A percentile compares a stretch with the other conserved stretches of the same genome.
Conservation (phyloP, 2,329 filamentous ascomycete species). For the Sclerotinia subarctica region DNA sequence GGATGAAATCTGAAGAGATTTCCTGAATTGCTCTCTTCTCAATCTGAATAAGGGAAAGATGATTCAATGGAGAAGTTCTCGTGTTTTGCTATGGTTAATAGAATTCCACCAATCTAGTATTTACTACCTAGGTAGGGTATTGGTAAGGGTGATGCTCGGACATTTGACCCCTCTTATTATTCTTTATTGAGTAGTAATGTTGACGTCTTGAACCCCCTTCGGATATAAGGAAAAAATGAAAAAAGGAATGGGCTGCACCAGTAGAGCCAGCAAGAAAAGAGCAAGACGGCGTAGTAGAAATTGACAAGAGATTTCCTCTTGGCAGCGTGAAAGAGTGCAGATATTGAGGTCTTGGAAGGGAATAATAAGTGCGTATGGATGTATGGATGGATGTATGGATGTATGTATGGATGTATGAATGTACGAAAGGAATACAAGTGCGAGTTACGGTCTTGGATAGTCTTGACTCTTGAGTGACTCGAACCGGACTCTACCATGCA, state of each 20-base stretch:
- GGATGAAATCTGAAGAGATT: not conserved
- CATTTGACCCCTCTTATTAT: slow-evolving; percentile 19
- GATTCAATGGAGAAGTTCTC: slow-evolving; percentile 5
- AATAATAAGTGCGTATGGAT: not conserved
- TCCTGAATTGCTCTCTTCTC: not conserved
- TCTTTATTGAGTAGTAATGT: not conserved
- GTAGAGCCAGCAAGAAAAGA: not conserved
- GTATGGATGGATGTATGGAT: not conserved
- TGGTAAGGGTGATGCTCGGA: not conserved
- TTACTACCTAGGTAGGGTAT: slow-evolving; percentile 6
- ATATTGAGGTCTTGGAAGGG: slow-evolving; percentile 9
- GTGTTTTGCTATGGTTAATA: not conserved
- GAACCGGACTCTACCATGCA: not conserved
- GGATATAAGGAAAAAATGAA: not conserved
- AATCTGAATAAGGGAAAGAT: not conserved
- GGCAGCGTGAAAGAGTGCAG: slow-evolving; percentile 10
- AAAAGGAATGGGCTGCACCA: not conserved
- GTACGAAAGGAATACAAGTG: not conserved
- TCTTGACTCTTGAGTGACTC: not conserved
- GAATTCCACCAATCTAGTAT: not conserved
- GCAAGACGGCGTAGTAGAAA: not conserved
- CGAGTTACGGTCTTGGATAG: not conserved
- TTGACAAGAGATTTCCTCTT: slow-evolving; percentile 13
- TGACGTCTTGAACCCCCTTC: slow-evolving; percentile 6
- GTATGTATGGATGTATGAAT: not conserved